Evolutionary conservation across 495 filamentous ascomycete species (phyloP).

Genomic region (Lasiosphaeriaceae sp.): DNA sequence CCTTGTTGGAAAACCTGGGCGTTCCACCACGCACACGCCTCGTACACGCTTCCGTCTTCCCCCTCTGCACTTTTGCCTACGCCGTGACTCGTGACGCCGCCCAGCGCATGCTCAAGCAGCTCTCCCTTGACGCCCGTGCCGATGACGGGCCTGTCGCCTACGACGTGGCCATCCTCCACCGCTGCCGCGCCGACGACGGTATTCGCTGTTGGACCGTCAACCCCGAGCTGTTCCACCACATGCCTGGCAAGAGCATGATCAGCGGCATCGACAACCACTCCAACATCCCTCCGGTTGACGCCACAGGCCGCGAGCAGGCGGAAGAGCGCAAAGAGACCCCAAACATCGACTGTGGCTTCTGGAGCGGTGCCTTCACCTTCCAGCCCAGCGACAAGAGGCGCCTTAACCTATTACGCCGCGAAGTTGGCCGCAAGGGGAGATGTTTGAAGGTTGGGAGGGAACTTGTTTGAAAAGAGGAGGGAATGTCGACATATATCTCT

Average conservation of each 20-base stretch:
- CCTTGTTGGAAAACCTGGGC: conserved; percentile 12
- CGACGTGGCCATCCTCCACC: conserved; percentile 21
- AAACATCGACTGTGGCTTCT: conserved; percentile 16
- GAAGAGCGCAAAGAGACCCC: conserved; percentile 14
- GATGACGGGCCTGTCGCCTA: conserved; percentile 18
- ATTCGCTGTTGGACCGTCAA: conserved; percentile 14
- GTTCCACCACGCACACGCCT: conserved; percentile 27
- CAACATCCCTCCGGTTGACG: conserved; percentile 12
- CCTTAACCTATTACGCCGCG: conserved; percentile 3
- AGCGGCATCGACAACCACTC: conserved; percentile 10
- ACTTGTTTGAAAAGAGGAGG: neutral
- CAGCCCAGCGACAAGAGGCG: conserved; percentile 2
- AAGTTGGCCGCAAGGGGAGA: conserved; percentile 14
- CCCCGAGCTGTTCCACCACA: conserved; percentile 19
- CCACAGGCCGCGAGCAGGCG: conserved; percentile 8
- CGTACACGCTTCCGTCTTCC: conserved; percentile 24
- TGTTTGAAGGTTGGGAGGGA: conserved; percentile 14
- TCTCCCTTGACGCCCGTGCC: conserved; percentile 19
- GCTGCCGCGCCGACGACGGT: conserved; percentile 6
- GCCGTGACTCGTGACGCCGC: conserved; percentile 27
- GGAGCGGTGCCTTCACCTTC: conserved; percentile 11
- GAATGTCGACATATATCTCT: no score
- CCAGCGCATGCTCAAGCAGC: conserved; percentile 23
- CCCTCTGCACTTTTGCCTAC: conserved; percentile 34
- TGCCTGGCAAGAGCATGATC: conserved; percentile 17